phyloP scores from a whole-genome alignment of 495 filamentous ascomycete genomes.

The Xylaria flabelliformis region DNA sequence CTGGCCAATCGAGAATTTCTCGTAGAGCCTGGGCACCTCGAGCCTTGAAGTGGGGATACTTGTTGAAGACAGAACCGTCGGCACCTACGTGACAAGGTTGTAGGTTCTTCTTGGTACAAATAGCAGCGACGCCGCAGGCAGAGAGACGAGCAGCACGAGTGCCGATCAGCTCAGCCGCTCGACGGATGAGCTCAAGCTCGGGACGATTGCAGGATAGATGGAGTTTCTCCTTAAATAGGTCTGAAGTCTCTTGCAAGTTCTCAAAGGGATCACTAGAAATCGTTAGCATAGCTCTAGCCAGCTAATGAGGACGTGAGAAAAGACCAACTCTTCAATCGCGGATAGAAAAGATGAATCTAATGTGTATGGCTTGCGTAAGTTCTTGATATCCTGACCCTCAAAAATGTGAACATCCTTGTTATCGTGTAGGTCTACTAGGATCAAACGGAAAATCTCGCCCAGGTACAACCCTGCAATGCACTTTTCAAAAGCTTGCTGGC shows the following conservation, averaged over 20 bases:
- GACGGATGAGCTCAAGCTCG: slow-evolving; percentile 85
- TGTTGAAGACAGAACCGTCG: slow-evolving; percentile 96
- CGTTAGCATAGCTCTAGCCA: slow-evolving; percentile 5
- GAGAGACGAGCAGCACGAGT: slow-evolving; percentile 92
- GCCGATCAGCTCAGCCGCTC: slow-evolving; percentile 90
- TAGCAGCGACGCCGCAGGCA: slow-evolving; percentile 91
- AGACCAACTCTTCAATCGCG: slow-evolving; percentile 80
- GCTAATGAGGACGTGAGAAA: background rate
- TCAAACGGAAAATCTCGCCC: slow-evolving; percentile 92
- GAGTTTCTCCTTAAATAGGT: slow-evolving; percentile 77
- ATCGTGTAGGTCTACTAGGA: slow-evolving; percentile 83
- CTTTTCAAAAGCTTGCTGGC: slow-evolving; percentile 97
- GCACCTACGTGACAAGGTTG: slow-evolving; percentile 90
- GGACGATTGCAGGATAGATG: slow-evolving; percentile 68
- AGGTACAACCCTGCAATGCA: slow-evolving; percentile 97
- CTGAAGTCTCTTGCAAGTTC: slow-evolving; percentile 85
- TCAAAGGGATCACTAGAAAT: slow-evolving; percentile 80
- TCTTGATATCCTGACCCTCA: slow-evolving; percentile 76
- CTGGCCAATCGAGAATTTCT: slow-evolving; percentile 92
- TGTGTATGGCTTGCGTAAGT: slow-evolving; percentile 80
- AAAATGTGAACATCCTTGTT: slow-evolving; percentile 80
- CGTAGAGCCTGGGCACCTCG: slow-evolving; percentile 87
- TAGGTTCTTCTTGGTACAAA: slow-evolving; percentile 93
- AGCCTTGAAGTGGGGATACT: slow-evolving; percentile 95
- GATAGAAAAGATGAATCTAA: slow-evolving; percentile 95